Evolutionary conservation across 257 asterid species (phyloP).

Genomic region (Primulina eburnea): DNA sequence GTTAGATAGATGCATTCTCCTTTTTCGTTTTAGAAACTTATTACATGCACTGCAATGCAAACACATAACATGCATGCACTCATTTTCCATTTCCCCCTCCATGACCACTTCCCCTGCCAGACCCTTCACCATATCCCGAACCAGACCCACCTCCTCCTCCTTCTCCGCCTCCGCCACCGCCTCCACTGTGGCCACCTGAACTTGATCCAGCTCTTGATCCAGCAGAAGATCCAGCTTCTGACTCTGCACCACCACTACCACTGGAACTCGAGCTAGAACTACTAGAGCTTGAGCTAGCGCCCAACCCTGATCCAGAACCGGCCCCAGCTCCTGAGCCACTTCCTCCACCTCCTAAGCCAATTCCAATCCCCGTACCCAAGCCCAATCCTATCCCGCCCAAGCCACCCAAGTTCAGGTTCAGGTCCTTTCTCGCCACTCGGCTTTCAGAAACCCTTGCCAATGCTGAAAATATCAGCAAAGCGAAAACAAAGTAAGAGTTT

Average conservation of each 20-base stretch:
- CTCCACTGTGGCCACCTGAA: slow-evolving; percentile 19
- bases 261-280: slow-evolving; percentile 33
- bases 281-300: slow-evolving; percentile 33
- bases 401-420: slow-evolving; percentile 51
- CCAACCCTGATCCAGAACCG: slow-evolving; percentile 30
- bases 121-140: slow-evolving; percentile 32
- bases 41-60: background rate
- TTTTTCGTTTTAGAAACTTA: too few relatives aligned
- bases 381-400: slow-evolving; percentile 35
- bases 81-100: slow-evolving; percentile 54
- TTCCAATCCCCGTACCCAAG: slow-evolving; percentile 34
- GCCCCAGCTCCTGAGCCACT: slow-evolving; percentile 50
- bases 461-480: slow-evolving; percentile 34
- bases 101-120: slow-evolving; percentile 41
- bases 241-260: slow-evolving; percentile 41
- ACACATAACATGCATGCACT: slow-evolving; percentile 20
- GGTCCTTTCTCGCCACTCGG: slow-evolving; percentile 54
- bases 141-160: slow-evolving; percentile 17
- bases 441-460: slow-evolving; percentile 38
- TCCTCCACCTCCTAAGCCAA: slow-evolving; percentile 39
- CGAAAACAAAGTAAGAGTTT: slow-evolving; percentile 28
- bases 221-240: slow-evolving; percentile 57
- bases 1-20: too few relatives aligned
- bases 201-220: slow-evolving; percentile 59
- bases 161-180: slow-evolving; percentile 32